These are phyloP conservation scores for Dorcoceras hygrometricum DNA, from an alignment of 257 asterid species.

Conservation along the genomic window DNA sequence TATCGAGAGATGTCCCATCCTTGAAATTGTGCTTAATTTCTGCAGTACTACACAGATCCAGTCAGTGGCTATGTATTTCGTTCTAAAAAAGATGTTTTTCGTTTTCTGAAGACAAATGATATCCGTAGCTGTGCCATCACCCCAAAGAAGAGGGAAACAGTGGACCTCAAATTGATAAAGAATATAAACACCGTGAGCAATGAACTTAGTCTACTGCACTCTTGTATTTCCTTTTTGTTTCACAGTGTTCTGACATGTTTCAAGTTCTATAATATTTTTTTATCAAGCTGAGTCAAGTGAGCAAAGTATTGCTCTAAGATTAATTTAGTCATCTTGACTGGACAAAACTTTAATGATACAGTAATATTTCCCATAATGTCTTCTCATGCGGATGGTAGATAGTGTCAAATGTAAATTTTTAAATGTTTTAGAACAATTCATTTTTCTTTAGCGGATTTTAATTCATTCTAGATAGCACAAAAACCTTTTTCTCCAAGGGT, in stretches of 20 bases:
- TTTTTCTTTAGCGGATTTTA: not conserved
- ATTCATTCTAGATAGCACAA: not conserved
- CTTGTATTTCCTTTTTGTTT: conserved; percentile 10
- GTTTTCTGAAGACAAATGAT: conserved; percentile 57
- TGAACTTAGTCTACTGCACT: conserved; percentile 14
- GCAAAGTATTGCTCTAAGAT: not conserved
- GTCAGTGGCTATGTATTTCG: conserved; percentile 54
- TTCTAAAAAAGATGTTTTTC: conserved; percentile 59
- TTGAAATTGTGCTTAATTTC: conserved; percentile 4
- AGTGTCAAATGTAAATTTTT: not conserved
- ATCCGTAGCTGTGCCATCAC: conserved; percentile 41
- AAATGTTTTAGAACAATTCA: not conserved
- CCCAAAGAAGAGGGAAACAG: conserved; percentile 41
- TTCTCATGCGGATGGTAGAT: not conserved
- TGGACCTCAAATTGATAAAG: conserved; percentile 17
- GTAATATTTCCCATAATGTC: not conserved
- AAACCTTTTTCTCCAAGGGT: not conserved
- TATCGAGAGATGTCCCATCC: not conserved
- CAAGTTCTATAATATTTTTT: not conserved
- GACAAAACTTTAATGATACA: not conserved
- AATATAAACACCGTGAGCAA: conserved; percentile 42
- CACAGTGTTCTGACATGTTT: not conserved
- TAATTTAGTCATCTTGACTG: not conserved
- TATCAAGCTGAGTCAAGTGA: not conserved
- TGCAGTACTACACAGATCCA: conserved; percentile 68